phyloP scores from a whole-genome alignment of 1,284 basidiomycete species.

The Boletellus deceptivus region DNA sequence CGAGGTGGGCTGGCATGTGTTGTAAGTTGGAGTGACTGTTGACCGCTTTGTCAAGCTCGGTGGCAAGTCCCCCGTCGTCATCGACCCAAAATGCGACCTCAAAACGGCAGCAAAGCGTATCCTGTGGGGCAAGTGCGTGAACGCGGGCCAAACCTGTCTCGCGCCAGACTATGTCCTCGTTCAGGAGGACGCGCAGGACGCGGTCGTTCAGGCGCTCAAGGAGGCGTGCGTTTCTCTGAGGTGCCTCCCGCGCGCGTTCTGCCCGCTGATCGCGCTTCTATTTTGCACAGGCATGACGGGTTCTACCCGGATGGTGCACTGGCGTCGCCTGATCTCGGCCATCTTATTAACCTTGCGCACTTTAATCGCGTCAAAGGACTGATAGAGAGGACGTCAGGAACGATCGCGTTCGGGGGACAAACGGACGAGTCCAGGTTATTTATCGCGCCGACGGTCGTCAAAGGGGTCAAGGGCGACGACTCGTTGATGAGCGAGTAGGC shows the following conservation, averaged over 20 bases:
- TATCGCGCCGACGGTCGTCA: slow-evolving; percentile 69
- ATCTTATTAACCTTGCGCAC: slow-evolving; percentile 53
- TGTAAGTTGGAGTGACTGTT: background rate
- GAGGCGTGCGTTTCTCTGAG: slow-evolving; percentile 46
- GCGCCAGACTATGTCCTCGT: slow-evolving; percentile 86
- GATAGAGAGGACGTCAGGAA: slow-evolving; percentile 69
- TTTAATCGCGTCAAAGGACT: slow-evolving; percentile 63
- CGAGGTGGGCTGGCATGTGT: slow-evolving; percentile 45
- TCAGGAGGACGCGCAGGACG: slow-evolving; percentile 59
- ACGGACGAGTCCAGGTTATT: slow-evolving; percentile 56
- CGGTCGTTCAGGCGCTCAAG: slow-evolving; percentile 60
- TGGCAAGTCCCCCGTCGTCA: slow-evolving; percentile 77
- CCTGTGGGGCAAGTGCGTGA: slow-evolving; percentile 79
- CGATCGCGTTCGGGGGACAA: slow-evolving; percentile 69
- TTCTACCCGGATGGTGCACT: slow-evolving; percentile 54
- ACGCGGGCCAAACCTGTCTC: slow-evolving; percentile 71
- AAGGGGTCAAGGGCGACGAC: slow-evolving; percentile 62
- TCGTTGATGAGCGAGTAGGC: slow-evolving; percentile 73
- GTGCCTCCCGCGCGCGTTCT: background rate
- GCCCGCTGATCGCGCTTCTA: background rate
- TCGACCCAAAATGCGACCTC: slow-evolving; percentile 69
- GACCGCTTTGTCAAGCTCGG: slow-evolving; percentile 30
- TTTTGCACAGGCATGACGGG: slow-evolving; percentile 41
- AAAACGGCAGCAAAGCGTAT: slow-evolving; percentile 59
- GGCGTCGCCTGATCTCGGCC: slow-evolving; percentile 43